Evolutionary conservation across 805 yeast genomes (phyloP).

Genomic region (Starmerella bombicola): DNA sequence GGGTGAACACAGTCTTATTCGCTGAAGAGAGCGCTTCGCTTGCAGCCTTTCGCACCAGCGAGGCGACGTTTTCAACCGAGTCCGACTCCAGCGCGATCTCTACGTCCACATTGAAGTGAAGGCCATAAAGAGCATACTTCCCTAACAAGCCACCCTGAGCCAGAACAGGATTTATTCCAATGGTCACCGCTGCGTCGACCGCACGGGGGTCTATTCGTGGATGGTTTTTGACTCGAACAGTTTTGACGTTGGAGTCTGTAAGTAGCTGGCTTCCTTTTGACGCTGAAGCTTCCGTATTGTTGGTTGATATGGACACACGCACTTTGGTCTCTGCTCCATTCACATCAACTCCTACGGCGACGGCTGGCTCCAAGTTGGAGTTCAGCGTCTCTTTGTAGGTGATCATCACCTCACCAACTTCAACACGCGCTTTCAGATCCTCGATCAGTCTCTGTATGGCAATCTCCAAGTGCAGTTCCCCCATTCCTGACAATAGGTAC

Average conservation of each 20-base stretch:
- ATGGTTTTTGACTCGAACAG: conserved; percentile 16
- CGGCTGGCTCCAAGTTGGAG: conserved; percentile 4
- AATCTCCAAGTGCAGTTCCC: conserved; percentile 88
- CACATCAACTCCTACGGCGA: neutral
- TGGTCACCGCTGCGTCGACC: conserved; percentile 22
- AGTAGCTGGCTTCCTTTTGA: neutral
- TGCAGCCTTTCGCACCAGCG: conserved; percentile 37
- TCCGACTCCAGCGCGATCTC: conserved; percentile 40
- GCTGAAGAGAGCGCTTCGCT: conserved; percentile 29
- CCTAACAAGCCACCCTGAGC: conserved; percentile 34
- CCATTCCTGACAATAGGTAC: conserved; percentile 87
- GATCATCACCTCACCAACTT: conserved; percentile 72
- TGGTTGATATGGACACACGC: neutral
- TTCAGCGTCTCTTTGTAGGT: conserved; percentile 68
- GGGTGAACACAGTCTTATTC: conserved; percentile 31
- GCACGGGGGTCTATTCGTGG: conserved; percentile 25
- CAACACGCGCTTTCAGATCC: conserved; percentile 71
- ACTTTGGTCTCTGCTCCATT: conserved; percentile 13
- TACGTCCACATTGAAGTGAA: conserved; percentile 47
- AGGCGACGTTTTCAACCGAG: conserved; percentile 33
- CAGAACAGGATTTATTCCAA: conserved; percentile 32
- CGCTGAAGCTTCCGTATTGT: neutral
- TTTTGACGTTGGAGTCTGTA: conserved; percentile 8
- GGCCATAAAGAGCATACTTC: conserved; percentile 46
- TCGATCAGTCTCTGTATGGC: conserved; percentile 65